Base-by-base conservation (phyloP, 345 rosid genomes). In the Salix caprea region DNA sequence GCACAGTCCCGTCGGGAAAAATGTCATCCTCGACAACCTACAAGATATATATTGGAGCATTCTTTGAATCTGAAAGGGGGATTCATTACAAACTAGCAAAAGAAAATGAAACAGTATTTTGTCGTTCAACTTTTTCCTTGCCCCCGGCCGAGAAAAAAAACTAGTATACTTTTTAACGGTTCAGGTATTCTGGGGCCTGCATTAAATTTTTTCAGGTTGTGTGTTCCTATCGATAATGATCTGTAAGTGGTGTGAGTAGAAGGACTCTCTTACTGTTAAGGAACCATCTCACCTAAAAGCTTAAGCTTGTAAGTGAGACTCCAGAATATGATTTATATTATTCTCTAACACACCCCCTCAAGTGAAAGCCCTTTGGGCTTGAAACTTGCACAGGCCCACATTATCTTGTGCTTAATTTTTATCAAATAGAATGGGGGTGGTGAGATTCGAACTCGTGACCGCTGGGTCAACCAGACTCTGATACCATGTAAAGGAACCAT, bases 1-100 rank as follows among this genome's bases (percentile, higher is more conserved):
- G n/a, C 2, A 82, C 83, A 1, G 97, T 92, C 39, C 99, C 99
- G 81, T 96, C 95, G 1, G 99, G 98, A 69, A 93, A 91, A 24
- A 80, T 76, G 73, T 93, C 96, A 60, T 93, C 99, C 77, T 92
- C 95, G 58, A 86, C 77, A 9, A 89, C 94, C 99, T 96, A 30
- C 18, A 62, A 54, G 15, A 66, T 23, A 10, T 48, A 75, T 23
- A 10, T 48, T 4, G 44, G 37, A 5, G 44, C 24, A 6, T 8
- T 18, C 34, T 24, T 58, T 26, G n/a, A n/a, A 40, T 39, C 71
- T 19, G 40, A 39, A 40, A 8, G 44, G 12, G 44, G 10, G 44
- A 40, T 40, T 40, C 3, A 40, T 40, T 9, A 40, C 44, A 40
- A 40, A 40, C 44, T 40, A 1, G 62, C 62, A 56, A 9, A 10